Percentiles rank a stretch among this genome's conserved stretches.
Evolutionary conservation across 345 rosid genomes (phyloP).

Genomic region (Bretschneidera sinensis): DNA sequence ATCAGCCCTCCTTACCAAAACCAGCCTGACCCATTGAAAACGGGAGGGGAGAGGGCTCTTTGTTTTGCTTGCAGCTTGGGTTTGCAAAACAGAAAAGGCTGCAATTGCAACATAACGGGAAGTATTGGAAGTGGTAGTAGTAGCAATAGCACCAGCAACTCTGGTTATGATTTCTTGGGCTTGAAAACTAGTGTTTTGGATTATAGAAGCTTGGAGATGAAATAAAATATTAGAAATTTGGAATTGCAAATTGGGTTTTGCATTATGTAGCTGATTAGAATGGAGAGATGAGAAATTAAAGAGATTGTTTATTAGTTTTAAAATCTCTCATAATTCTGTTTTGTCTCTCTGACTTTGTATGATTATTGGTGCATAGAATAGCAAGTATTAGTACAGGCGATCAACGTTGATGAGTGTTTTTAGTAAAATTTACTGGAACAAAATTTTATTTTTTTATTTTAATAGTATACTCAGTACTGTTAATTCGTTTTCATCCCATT

Average conservation of each 20-base stretch:
- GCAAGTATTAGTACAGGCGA: slow-evolving; percentile 2
- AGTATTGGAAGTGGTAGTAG: too few species aligned
- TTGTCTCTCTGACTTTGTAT: slow-evolving; percentile 20
- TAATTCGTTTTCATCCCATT: background rate
- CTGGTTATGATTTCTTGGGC: slow-evolving; percentile 76
- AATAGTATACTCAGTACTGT: too few species aligned
- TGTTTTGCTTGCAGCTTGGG: slow-evolving; percentile 61
- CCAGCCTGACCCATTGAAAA: slow-evolving; percentile 21
- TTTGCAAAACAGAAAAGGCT: slow-evolving; percentile 44
- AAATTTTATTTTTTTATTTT: background rate
- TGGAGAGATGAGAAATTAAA: slow-evolving; percentile 15
- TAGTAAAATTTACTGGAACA: background rate
- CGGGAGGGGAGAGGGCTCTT: slow-evolving; percentile 15
- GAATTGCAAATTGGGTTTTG: background rate
- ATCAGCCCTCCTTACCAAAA: slow-evolving; percentile 68
- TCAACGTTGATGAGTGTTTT: slow-evolving; percentile 7
- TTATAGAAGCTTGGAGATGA: slow-evolving; percentile 63
- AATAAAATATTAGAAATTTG: too few species aligned
- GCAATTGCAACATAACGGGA: slow-evolving; percentile 38
- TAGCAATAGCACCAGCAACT: slow-evolving; percentile 21
- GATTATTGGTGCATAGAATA: background rate
- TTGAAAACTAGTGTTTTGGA: slow-evolving; percentile 62
- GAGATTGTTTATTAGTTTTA: slow-evolving; percentile 20
- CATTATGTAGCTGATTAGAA: slow-evolving; percentile 17
- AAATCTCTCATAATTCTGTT: slow-evolving; percentile 12